Percentiles rank a stretch among this genome's conserved stretches.
Conservation (phyloP, 108 stramenopile genomes). For the Cyclotella kingstonii region DNA sequence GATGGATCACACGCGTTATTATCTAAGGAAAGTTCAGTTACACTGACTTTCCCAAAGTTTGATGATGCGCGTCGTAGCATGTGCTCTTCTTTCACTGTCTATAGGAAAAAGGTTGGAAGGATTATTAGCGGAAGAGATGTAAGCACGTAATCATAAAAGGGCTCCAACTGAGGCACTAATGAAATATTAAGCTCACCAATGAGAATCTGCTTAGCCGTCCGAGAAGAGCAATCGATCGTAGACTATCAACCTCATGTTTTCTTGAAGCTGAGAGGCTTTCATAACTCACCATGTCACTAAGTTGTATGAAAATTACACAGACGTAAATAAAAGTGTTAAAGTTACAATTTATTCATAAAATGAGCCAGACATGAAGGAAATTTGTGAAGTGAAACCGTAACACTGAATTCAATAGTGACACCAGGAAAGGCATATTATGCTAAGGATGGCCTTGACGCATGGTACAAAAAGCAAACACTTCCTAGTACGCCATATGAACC, state of each 20-base stretch:
- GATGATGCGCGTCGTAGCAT: conserved; percentile 8
- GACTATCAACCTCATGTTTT: conserved; percentile 26
- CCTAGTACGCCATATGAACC: too few species aligned
- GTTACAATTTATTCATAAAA: neutral
- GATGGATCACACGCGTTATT: neutral
- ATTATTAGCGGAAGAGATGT: neutral
- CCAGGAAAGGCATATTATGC: neutral
- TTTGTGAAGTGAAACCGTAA: neutral
- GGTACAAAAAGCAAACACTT: too few species aligned
- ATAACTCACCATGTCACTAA: conserved; percentile 8
- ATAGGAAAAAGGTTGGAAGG: neutral
- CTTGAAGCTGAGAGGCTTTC: conserved; percentile 20
- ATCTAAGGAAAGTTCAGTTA: conserved; percentile 1
- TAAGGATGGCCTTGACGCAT: too few species aligned
- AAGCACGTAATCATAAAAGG: neutral
- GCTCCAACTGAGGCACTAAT: neutral
- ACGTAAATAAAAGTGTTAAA: neutral
- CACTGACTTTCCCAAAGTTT: neutral
- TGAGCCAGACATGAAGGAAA: neutral
- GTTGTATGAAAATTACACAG: neutral
- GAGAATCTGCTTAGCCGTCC: conserved; percentile 23
- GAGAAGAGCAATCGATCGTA: conserved; percentile 21
- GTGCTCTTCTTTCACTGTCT: conserved; percentile 29
- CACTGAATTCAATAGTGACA: neutral
- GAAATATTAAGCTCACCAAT: conserved; percentile 9